Percentiles rank a stretch among this genome's conserved stretches.
Evolutionary conservation across 768 basidiomycete species (phyloP).

Genomic region (Cyclocybe cylindracea): DNA sequence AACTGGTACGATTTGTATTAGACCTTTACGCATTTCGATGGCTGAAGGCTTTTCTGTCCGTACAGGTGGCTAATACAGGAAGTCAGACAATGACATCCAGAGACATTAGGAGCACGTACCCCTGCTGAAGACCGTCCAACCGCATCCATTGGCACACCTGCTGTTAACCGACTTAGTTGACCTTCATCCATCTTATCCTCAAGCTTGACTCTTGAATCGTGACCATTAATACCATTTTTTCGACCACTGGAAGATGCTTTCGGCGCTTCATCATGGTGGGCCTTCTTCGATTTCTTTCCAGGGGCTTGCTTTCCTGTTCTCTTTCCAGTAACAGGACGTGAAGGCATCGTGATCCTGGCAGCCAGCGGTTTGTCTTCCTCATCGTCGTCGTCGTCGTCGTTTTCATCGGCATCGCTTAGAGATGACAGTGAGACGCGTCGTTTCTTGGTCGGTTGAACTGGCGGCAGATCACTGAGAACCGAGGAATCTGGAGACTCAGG

Average conservation of each 20-base stretch:
- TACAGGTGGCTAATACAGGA: slow-evolving; percentile 42
- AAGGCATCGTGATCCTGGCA: slow-evolving; percentile 34
- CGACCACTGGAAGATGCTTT: slow-evolving; percentile 37
- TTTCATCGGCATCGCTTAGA: slow-evolving; percentile 53
- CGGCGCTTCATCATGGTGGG: slow-evolving; percentile 41
- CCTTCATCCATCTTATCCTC: slow-evolving; percentile 82
- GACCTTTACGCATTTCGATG: slow-evolving; percentile 75
- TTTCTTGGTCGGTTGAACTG: slow-evolving; percentile 45
- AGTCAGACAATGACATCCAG: slow-evolving; percentile 5
- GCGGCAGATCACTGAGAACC: slow-evolving; percentile 47
- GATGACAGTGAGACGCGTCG: slow-evolving; percentile 55
- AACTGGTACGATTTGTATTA: slow-evolving; percentile 84
- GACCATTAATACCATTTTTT: slow-evolving; percentile 45
- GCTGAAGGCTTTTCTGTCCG: slow-evolving; percentile 78
- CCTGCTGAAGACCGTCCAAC: slow-evolving; percentile 42
- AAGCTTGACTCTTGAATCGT: slow-evolving; percentile 58
- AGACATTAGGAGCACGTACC: slow-evolving; percentile 35
- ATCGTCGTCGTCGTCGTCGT: slow-evolving; percentile 55
- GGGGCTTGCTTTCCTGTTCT: slow-evolving; percentile 57
- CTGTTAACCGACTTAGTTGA: slow-evolving; percentile 75
- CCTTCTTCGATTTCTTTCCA: slow-evolving; percentile 59
- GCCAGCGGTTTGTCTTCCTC: slow-evolving; percentile 58
- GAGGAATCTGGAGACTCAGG: slow-evolving; percentile 52
- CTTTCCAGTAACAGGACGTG: slow-evolving; percentile 32
- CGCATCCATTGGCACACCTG: slow-evolving; percentile 78